These are phyloP conservation scores for Pythium vanterpoolii DNA, from an alignment of 352 stramenopile species.

Conservation along the genomic window DNA sequence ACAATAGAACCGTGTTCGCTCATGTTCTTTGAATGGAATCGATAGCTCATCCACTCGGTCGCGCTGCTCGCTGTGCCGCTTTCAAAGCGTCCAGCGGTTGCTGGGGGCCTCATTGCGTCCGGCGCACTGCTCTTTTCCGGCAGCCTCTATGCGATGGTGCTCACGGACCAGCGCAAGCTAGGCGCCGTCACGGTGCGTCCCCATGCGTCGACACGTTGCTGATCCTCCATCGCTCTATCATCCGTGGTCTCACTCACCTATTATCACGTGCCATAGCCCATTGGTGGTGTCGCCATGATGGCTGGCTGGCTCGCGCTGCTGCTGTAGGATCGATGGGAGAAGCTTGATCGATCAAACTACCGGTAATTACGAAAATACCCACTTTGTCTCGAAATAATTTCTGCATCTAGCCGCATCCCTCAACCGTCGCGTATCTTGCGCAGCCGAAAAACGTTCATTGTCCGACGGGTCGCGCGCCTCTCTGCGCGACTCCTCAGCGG, in stretches of 20 bases:
- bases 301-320: slow-evolving; percentile 71
- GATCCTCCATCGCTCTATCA: background rate
- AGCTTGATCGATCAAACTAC: background rate
- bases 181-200: slow-evolving; percentile 68
- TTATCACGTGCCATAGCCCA: slow-evolving; percentile 31
- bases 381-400: background rate
- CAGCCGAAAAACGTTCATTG: background rate
- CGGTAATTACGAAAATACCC: slow-evolving; percentile 3
- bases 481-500: slow-evolving; percentile 6
- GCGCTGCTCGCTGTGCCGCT: slow-evolving; percentile 67
- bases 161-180: slow-evolving; percentile 71
- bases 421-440: background rate
- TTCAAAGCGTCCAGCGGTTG: slow-evolving; percentile 51
- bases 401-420: background rate
- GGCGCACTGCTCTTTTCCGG: slow-evolving; percentile 77
- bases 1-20: background rate
- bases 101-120: slow-evolving; percentile 51
- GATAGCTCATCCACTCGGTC: slow-evolving; percentile 65
- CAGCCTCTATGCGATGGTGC: slow-evolving; percentile 73
- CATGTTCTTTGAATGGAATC: background rate
- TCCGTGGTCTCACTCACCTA: background rate
- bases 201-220: background rate
- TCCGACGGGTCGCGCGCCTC: slow-evolving; percentile 9
- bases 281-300: slow-evolving; percentile 64
- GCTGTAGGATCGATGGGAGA: slow-evolving; percentile 29